Conservation (phyloP, 139 green algal genomes). For the Chlorella sp. region DNA sequence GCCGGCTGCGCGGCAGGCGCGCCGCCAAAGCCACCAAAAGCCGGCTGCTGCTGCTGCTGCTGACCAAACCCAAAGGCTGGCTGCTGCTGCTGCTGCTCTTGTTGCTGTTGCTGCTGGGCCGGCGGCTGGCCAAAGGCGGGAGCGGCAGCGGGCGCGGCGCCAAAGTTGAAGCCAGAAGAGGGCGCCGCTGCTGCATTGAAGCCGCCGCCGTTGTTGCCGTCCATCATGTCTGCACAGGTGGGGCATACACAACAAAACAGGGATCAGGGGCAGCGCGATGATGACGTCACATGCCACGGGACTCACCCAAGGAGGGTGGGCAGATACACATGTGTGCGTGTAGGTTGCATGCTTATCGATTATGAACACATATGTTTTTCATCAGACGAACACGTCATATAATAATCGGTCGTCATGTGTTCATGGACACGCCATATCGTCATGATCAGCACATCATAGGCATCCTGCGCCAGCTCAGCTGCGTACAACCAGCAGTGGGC, state of each 20-base stretch:
- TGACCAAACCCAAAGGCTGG: constrained; percentile 20
- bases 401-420: too few relatives aligned
- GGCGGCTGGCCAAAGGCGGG: constrained; percentile 19
- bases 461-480: too few relatives aligned
- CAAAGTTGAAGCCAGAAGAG: constrained; percentile 7
- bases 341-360: too few relatives aligned
- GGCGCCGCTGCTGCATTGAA: background rate
- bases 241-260: background rate
- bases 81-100: background rate
- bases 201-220: constrained; percentile 1
- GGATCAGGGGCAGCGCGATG: background rate
- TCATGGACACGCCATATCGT: too few relatives aligned
- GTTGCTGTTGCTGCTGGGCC: background rate
- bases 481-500: background rate
- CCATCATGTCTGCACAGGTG: background rate
- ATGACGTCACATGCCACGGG: too few relatives aligned
- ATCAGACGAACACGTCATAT: too few relatives aligned
- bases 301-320: background rate
- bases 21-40: background rate
- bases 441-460: background rate
- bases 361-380: too few relatives aligned
- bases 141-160: background rate
- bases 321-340: too few relatives aligned
- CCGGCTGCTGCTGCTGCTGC: background rate
- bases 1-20: background rate